Conservation (phyloP, 495 filamentous ascomycete species). For the Aspergillus coremiiformis region DNA sequence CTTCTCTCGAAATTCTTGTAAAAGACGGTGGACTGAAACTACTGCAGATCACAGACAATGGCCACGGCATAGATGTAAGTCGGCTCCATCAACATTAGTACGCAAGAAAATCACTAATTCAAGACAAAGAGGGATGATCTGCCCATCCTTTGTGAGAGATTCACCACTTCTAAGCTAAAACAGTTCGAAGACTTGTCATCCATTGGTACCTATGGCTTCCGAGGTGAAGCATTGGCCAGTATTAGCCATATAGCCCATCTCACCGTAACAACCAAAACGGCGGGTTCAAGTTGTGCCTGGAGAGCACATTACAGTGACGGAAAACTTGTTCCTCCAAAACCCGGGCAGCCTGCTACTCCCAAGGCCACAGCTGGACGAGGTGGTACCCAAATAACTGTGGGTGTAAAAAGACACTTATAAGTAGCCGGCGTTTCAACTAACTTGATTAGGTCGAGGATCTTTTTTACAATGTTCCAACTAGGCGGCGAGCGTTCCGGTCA, state of each 20-base stretch:
- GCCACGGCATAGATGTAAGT: constrained; percentile 86
- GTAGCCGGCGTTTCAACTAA: constrained; percentile 4
- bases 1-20: constrained; percentile 80
- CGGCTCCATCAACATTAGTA: neutral
- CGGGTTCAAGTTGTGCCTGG: constrained; percentile 84
- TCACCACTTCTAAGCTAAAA: constrained; percentile 94
- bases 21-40: constrained; percentile 97
- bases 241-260: constrained; percentile 98
- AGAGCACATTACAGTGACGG: constrained; percentile 80
- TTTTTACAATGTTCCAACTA: constrained; percentile 91
- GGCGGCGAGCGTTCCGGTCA: constrained; percentile 84
- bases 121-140: constrained; percentile 71
- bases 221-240: constrained; percentile 93
- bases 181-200: constrained; percentile 88
- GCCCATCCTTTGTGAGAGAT: constrained; percentile 88
- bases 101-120: constrained; percentile 7
- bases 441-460: constrained; percentile 73
- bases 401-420: constrained; percentile 5
- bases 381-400: constrained; percentile 89
- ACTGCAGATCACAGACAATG: constrained; percentile 96
- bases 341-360: constrained; percentile 83
- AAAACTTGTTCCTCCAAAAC: constrained; percentile 76
- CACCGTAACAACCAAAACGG: constrained; percentile 88
- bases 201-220: constrained; percentile 94
- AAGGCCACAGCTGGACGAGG: constrained; percentile 85